Percentiles rank a stretch among this genome's conserved stretches.
Evolutionary conservation across 208 protist genomes (phyloP).

Genomic region (Crithidia sp.): DNA sequence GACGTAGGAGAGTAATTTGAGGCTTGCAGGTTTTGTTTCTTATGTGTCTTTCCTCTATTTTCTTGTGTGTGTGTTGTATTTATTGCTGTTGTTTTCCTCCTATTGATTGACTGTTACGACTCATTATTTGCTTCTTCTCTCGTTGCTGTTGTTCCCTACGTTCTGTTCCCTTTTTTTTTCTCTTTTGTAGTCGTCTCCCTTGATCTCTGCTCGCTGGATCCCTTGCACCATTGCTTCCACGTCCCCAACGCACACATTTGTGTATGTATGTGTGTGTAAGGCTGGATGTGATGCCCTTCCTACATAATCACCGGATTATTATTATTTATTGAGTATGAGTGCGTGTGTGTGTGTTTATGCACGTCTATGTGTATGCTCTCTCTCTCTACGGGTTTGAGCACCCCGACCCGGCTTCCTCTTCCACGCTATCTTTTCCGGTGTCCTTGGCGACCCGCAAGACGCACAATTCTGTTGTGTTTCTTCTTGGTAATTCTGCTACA

Average conservation of each 20-base stretch:
- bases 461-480: no score
- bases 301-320: background rate
- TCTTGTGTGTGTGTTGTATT: slow-evolving; percentile 4
- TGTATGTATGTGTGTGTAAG: no score
- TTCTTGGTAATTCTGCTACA: no score
- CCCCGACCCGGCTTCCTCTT: background rate
- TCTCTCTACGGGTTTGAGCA: background rate
- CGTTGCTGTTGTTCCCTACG: background rate
- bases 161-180: background rate
- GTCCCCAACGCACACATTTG: no score
- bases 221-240: no score
- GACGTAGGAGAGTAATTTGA: no score
- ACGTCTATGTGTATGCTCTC: background rate
- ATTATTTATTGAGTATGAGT: background rate
- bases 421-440: background rate
- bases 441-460: no score
- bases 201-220: background rate
- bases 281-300: no score
- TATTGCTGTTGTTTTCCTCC: background rate
- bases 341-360: background rate
- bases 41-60: slow-evolving; percentile 12
- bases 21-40: background rate
- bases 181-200: background rate
- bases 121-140: background rate
- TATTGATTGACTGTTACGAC: background rate